phyloP scores from a whole-genome alignment of 345 rosid species.

The Abelmoschus esculentus region DNA sequence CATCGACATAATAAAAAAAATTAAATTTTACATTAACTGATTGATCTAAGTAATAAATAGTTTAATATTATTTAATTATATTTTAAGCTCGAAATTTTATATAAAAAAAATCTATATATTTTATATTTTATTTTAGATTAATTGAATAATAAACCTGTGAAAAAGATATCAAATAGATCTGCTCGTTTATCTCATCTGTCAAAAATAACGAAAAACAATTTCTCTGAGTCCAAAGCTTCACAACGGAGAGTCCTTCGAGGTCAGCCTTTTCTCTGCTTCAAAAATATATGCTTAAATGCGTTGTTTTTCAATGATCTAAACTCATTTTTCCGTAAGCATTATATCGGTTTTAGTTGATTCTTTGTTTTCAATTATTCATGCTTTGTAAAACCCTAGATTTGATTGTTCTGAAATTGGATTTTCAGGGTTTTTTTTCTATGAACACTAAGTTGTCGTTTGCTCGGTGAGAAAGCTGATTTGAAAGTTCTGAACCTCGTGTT shows the following conservation, averaged over 20 bases:
- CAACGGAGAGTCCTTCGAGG: conserved; percentile 13
- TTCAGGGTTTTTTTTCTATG: background rate
- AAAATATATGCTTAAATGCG: background rate
- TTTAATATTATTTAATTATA: too few species aligned
- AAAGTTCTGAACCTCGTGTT: background rate
- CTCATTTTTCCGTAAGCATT: background rate
- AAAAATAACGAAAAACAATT: background rate
- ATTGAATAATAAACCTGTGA: background rate
- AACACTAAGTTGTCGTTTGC: conserved; percentile 11
- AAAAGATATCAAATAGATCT: conserved; percentile 8
- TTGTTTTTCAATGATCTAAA: background rate
- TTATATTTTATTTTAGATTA: too few species aligned
- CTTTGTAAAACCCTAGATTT: background rate
- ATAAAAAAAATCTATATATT: too few species aligned
- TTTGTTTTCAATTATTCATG: background rate
- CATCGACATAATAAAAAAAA: too few species aligned
- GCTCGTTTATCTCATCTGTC: conserved; percentile 10
- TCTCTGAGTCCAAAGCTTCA: background rate
- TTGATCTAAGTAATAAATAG: too few species aligned
- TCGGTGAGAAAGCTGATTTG: conserved; percentile 2
- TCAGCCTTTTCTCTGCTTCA: conserved; percentile 1
- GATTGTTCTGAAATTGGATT: conserved; percentile 17
- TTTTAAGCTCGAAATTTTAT: too few species aligned
- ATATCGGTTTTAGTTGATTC: background rate
- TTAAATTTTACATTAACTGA: too few species aligned